Percentiles rank a stretch among this genome's conserved stretches.
Evolutionary conservation across 805 yeast genomes (phyloP).

Genomic region (Pichia occidentalis): DNA sequence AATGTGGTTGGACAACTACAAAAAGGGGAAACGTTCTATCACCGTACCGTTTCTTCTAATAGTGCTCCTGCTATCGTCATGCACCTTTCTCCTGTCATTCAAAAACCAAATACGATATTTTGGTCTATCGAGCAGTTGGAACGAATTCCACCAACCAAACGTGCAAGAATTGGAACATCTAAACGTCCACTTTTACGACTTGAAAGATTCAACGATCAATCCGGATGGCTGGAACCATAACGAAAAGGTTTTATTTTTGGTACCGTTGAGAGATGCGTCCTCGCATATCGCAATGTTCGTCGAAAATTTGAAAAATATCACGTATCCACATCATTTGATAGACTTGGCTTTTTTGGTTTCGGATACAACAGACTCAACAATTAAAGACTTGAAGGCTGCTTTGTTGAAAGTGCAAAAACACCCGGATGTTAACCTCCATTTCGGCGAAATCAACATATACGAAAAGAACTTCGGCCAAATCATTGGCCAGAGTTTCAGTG

Average conservation of each 20-base stretch:
- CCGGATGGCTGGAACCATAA: slow-evolving; percentile 52
- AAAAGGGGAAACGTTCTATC: no score
- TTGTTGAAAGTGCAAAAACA: slow-evolving; percentile 46
- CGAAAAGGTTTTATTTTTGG: slow-evolving; percentile 49
- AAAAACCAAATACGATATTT: no score
- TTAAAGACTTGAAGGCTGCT: slow-evolving; percentile 54
- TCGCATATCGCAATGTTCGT: slow-evolving; percentile 60
- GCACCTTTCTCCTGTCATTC: no score
- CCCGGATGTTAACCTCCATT: slow-evolving; percentile 58
- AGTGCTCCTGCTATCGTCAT: no score
- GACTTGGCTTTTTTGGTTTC: slow-evolving; percentile 77
- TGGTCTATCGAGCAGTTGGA: no score
- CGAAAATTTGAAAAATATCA: slow-evolving; percentile 47
- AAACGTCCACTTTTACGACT: slow-evolving; percentile 39
- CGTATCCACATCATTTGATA: slow-evolving; percentile 50
- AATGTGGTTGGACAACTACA: no score
- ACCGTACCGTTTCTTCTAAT: no score
- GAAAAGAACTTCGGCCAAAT: slow-evolving; percentile 92
- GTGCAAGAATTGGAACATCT: neutral
- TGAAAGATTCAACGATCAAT: no score
- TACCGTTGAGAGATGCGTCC: slow-evolving; percentile 55
- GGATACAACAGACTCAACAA: slow-evolving; percentile 84
- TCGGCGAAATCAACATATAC: slow-evolving; percentile 79
- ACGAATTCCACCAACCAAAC: neutral
- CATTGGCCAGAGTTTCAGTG: slow-evolving; percentile 88